Base-by-base conservation (phyloP, 208 protist species). In the Acanthamoeba royreba region DNA sequence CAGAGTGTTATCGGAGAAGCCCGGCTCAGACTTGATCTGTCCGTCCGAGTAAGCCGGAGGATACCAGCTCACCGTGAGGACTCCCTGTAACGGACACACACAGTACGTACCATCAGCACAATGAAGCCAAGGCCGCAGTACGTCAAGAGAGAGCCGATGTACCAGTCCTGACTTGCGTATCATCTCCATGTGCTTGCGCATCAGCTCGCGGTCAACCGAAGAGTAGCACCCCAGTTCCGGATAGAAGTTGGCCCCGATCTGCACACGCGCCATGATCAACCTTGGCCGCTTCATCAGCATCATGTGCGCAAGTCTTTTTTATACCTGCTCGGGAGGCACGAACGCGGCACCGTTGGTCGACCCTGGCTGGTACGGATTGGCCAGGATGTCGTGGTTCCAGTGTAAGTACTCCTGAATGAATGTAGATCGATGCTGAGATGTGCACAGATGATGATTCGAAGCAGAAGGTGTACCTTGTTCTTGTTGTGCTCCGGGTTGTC, bases 241-340 rank as follows among this genome's bases (percentile, higher is more conserved):
- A n/a, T 79, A 96, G 45, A 92, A 95, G 33, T 74, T 66, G 46
- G 95, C 53, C 40, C 87, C 95, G 43, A 96, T 95, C 38, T 94
- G 1, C 2, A 35, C 49, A 9, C 19, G 63, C 38, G 7, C 40
- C 9, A 4, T 53, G 38, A 40, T 43, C 17, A 15, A 43, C 45
- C 17, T 58, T 8, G 9, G 46, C 61, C 5, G 35, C 86, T 83
- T 38, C 28, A 25, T n/a, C 63, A 52, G 38, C 25, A 25, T 8
- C 25, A 22, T 81, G 69, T 66, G 72, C n/a, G n/a, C n/a, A n/a
- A n/a, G n/a, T n/a, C n/a, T n/a, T n/a, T n/a, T n/a, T n/a, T n/a
- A n/a, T n/a, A 72, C 42, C 52, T 63, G 33, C 33, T 92, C 46
- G 11, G 79, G 46, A 13, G 47, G 47, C 33, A 77, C 66, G 15